These are phyloP conservation scores for Periconia sp. DNA, from an alignment of 2,329 filamentous ascomycete genomes.

Conservation along the genomic window DNA sequence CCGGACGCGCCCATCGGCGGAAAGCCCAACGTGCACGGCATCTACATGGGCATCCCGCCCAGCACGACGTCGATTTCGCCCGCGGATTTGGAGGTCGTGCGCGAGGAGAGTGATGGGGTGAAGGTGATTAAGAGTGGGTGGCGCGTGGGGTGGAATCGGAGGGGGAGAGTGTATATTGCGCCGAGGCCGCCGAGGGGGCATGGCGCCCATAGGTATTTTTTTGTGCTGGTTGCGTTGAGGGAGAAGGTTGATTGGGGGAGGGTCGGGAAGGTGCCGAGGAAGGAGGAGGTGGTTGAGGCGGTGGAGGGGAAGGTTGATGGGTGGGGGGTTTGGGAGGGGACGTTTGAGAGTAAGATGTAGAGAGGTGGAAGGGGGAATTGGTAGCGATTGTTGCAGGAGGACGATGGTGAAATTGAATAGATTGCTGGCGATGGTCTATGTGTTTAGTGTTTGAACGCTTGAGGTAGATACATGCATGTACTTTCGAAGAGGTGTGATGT, in stretches of 20 bases:
- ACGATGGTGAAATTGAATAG: no score
- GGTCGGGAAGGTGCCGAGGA: conserved; percentile 43
- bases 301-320: conserved; percentile 52
- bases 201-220: conserved; percentile 57
- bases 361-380: conserved; percentile 11
- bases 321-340: conserved; percentile 54
- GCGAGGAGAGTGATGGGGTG: background rate
- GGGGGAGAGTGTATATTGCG: conserved; percentile 47
- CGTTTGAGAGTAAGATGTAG: conserved; percentile 48
- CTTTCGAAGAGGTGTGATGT: no score
- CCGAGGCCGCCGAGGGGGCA: conserved; percentile 54
- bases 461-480: no score
- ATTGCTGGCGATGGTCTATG: no score
- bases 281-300: conserved; percentile 47
- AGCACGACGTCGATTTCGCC: background rate
- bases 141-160: conserved; percentile 48
- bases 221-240: conserved; percentile 52
- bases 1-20: conserved; percentile 5
- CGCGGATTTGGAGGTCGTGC: background rate
- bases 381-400: no score
- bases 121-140: conserved; percentile 48
- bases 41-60: conserved; percentile 3
- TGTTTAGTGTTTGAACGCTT: no score
- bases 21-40: conserved; percentile 5
- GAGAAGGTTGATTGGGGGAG: conserved; percentile 45